These are phyloP conservation scores for Sclerotinia borealis DNA, from an alignment of 2,329 filamentous ascomycete genomes.

Conservation along the genomic window DNA sequence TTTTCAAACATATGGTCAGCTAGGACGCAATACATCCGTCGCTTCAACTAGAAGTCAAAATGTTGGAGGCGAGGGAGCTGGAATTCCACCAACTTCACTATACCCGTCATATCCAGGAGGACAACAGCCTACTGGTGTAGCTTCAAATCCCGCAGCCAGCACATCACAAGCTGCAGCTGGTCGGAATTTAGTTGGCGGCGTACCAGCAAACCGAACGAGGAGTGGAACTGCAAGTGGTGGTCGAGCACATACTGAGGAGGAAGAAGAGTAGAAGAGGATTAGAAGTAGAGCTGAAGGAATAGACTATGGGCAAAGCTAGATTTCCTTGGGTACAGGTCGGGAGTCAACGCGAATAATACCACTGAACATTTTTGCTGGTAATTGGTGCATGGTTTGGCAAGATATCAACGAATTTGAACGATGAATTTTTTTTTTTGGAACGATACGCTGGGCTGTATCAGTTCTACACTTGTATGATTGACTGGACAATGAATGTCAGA, in stretches of 20 bases:
- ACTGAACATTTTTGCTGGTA: neutral
- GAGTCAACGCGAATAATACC: conserved; percentile 6
- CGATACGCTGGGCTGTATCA: neutral
- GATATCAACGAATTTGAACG: conserved; percentile 6
- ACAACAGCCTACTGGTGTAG: neutral
- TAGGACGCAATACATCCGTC: conserved; percentile 1
- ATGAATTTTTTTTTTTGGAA: neutral
- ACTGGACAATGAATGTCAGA: neutral
- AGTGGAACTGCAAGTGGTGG: neutral
- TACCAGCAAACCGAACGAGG: neutral
- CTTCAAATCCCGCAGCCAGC: neutral
- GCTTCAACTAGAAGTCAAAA: conserved; percentile 6
- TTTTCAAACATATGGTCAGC: conserved; percentile 4
- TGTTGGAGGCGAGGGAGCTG: neutral
- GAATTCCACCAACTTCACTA: neutral
- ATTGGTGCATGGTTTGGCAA: neutral
- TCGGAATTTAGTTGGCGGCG: neutral
- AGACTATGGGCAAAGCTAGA: neutral
- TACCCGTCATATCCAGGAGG: neutral
- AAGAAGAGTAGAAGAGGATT: too few species aligned
- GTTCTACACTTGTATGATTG: neutral
- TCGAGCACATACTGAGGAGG: neutral
- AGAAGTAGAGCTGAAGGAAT: neutral
- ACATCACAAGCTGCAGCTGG: neutral
- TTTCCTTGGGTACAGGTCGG: neutral